Evolutionary conservation across 2,329 filamentous ascomycete genomes (phyloP), one percentile per base, ranked within the genome.

Genomic region (Volutella citrinella): DNA sequence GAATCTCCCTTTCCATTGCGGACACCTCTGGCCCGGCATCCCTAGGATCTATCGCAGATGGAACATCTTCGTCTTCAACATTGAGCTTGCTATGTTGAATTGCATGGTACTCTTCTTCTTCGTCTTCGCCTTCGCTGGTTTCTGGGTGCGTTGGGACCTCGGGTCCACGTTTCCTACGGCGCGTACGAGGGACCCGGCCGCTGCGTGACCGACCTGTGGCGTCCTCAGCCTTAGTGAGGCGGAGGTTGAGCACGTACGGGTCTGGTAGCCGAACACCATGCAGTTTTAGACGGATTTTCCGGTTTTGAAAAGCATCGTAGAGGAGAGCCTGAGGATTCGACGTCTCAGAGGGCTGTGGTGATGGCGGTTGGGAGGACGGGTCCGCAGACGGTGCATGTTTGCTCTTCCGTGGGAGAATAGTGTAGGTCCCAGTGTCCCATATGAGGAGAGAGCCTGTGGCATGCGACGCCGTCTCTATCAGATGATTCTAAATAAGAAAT

Each of bases 341-440:
- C 5, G 30, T 3, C 12, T 48, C 40, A 2, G 53, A 51, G 23
- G 33, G 30, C 5, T 32, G 22, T 14, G 49, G 31, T 6, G 51
- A 49, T 5, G 38, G 32, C 3, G 43, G 36, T 4, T 45, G 49
- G 19, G 45, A 47, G 15, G 37, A 45, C n/a, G 52, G 57, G 18
- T 59, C 60, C 9, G 53, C 52, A 2, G 61, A 38, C 4, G 61
- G 53, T 1, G 51, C 51, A 29, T 60, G 49, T 30, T 68, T 60
- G 31, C 45, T 57, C 20, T 40, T 50, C n/a, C 51, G 62, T 7
- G 72, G 66, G 10, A 82, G 59, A 10, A 81, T 52, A 26, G 68
- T 64, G 46, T 79, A 82, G 19, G 71, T 72, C 4, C 77, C 78
- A 3, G 73, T 78, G 46, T 81, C 78, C 78, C 78, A 82, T 24